Base-by-base conservation (phyloP, 2,329 filamentous ascomycete genomes). In the Cladosporium sp. region DNA sequence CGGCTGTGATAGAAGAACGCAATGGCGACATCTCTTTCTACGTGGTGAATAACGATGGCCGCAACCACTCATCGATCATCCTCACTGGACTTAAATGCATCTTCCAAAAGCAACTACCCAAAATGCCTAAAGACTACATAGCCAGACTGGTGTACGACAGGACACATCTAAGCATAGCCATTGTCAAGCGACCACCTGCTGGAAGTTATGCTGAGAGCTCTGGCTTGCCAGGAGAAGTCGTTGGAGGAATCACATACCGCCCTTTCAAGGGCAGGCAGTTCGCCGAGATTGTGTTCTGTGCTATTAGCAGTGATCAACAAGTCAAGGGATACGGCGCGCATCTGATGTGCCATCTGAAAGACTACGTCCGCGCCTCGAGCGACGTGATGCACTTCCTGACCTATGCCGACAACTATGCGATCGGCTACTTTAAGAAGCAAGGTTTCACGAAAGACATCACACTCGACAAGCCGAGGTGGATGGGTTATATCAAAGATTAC, bases 401-500 rank as follows among this genome's bases (percentile, higher is more conserved):
- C 1, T 99, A 99, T 69, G 94, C 94, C 63, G 94, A 99, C 74
- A 99, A 99, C 73, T 97, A 97, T 70, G 94, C 94, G 37, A 99
- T 96, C 64, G 94, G 94, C 10, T 99, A 97, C 73, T 99, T 99
- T 75, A 96, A 97, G 74, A 99, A 99, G 72, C 94, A 99, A 72
- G 94, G 94, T 0, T 99, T 99, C 70, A 97, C 94, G 1, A 99
- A 99, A 72, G 93, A 99, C 67, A 97, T 99, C 62, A 96, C 92
- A 0, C 83, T 99, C 0, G 89, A 94, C 59, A 89, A 87, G 67
- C 86, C 87, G 2, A 87, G 91, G 3, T 99, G 94, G 94, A 97
- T 97, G 94, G 94, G 94, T 2, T 99, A 97, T 68, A 99, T 99
- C 78, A 99, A 99, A 72, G 94, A 99, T 72, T 99, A 99, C 73